Conservation (phyloP, 2,329 filamentous ascomycete genomes). For the Huntiella moniliformis region DNA sequence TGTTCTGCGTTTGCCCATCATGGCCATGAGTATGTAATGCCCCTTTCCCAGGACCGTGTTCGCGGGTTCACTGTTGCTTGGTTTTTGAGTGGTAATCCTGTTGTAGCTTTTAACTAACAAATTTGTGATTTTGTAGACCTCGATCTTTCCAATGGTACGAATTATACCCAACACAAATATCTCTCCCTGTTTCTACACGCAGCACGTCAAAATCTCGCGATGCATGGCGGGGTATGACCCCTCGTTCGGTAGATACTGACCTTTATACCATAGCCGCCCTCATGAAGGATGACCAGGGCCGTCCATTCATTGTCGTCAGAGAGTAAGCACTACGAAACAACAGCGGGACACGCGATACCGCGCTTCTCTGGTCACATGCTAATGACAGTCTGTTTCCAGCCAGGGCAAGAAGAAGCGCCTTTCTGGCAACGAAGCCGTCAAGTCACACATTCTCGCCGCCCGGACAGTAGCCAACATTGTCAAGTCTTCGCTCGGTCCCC, state of each 20-base stretch:
- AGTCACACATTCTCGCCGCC: slow-evolving; percentile 92
- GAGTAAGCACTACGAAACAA: slow-evolving; percentile 45
- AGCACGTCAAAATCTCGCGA: slow-evolving; percentile 10
- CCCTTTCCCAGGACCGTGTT: slow-evolving; percentile 5
- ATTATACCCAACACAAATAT: background rate
- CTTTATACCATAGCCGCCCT: slow-evolving; percentile 35
- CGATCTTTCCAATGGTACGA: slow-evolving; percentile 64
- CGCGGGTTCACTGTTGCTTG: no score
- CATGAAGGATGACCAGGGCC: slow-evolving; percentile 92
- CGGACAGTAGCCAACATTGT: slow-evolving; percentile 93
- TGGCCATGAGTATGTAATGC: slow-evolving; percentile 23
- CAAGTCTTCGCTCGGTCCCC: slow-evolving; percentile 87
- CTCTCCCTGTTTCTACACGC: slow-evolving; percentile 1
- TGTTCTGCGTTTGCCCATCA: slow-evolving; percentile 15
- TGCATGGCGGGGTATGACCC: slow-evolving; percentile 7
- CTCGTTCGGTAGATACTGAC: slow-evolving; percentile 1
- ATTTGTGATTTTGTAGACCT: slow-evolving; percentile 36
- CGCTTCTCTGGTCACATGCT: slow-evolving; percentile 13
- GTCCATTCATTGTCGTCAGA: slow-evolving; percentile 95
- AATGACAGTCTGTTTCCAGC: slow-evolving; percentile 26
- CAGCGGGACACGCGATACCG: background rate
- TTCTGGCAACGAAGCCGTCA: slow-evolving; percentile 91
- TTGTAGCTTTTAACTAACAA: background rate
- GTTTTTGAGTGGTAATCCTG: no score
- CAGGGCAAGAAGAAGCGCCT: slow-evolving; percentile 96